phyloP scores from a whole-genome alignment of 2,329 filamentous ascomycete genomes.

The Tolypocladium ophioglossoides region DNA sequence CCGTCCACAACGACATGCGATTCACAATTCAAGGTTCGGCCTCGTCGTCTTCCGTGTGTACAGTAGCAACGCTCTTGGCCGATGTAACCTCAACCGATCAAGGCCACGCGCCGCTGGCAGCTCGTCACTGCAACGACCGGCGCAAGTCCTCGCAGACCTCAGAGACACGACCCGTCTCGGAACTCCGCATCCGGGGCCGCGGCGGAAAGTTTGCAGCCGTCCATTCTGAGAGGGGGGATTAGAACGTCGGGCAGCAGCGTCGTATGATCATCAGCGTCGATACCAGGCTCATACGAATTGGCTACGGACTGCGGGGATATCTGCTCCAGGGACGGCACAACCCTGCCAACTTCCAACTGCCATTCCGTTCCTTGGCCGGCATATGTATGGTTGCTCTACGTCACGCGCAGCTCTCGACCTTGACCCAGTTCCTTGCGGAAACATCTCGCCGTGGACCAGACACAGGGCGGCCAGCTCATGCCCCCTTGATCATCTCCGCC shows the following conservation, averaged over 20 bases:
- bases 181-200: neutral
- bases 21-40: neutral
- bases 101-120: neutral
- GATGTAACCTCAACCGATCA: neutral
- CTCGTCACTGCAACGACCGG: neutral
- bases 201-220: neutral
- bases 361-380: too few relatives aligned
- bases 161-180: neutral
- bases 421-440: too few relatives aligned
- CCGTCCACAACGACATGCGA: neutral
- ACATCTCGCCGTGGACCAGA: too few relatives aligned
- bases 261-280: neutral
- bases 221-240: neutral
- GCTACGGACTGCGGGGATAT: too few relatives aligned
- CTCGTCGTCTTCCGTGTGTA: neutral
- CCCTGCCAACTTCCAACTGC: too few relatives aligned
- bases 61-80: neutral
- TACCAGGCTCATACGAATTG: too few relatives aligned
- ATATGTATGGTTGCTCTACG: too few relatives aligned
- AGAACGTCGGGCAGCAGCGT: neutral
- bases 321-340: too few relatives aligned
- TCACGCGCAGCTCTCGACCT: too few relatives aligned
- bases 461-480: neutral
- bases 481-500: conserved; percentile 4
- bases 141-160: too few relatives aligned